A percentile compares a stretch with the other conserved stretches of the same genome.
Evolutionary conservation across 176 grass and related monocot genomes (phyloP).

Genomic region (Phyllostachys edulis): DNA sequence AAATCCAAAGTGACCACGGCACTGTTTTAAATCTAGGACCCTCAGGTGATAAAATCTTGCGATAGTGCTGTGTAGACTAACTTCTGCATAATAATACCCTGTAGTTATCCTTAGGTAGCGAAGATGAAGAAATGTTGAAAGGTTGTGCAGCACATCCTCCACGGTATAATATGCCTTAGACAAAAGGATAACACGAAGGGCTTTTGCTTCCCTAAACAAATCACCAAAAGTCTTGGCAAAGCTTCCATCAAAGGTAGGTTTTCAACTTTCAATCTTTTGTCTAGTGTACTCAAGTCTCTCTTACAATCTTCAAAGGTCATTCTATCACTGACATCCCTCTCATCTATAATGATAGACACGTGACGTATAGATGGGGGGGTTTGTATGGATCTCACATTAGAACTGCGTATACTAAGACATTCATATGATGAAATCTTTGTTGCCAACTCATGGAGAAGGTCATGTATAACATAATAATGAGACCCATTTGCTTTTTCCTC

Average conservation of each 20-base stretch:
- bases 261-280: not conserved
- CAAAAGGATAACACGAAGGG: not conserved
- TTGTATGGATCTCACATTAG: not conserved
- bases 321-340: not conserved
- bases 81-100: not conserved
- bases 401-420: conserved; percentile 10
- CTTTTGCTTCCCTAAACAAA: not conserved
- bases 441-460: conserved; percentile 30
- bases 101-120: not conserved
- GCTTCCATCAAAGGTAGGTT: conserved; percentile 26
- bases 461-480: conserved; percentile 15
- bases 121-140: conserved; percentile 15
- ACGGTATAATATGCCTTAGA: not conserved
- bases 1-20: rapidly evolving
- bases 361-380: conserved; percentile 10
- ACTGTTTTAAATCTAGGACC: not conserved
- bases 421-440: conserved; percentile 9
- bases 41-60: not conserved
- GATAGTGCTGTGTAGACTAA: not conserved
- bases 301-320: not conserved
- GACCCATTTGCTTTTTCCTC: rapidly evolving
- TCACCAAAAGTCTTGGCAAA: not conserved
- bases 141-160: not conserved
- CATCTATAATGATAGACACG: conserved; percentile 14
- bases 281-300: not conserved